Evolutionary conservation across 305 asterid genomes (phyloP).

Genomic region (Fraxinus sp.): DNA sequence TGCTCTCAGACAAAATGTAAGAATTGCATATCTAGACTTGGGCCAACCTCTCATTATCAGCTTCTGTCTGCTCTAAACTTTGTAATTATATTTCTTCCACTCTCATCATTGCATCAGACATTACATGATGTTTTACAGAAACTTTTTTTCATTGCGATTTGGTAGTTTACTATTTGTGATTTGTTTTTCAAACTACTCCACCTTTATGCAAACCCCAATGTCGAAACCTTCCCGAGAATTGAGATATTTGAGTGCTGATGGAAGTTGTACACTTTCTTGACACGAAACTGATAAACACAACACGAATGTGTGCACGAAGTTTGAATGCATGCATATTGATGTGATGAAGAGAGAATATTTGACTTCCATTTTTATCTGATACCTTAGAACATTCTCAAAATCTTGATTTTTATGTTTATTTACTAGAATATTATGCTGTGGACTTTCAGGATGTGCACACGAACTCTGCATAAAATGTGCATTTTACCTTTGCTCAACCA

Average conservation of each 20-base stretch:
- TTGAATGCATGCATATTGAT: not conserved
- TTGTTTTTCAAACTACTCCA: not conserved
- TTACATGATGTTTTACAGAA: not conserved
- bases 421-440: not conserved
- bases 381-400: not conserved
- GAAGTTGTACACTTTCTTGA: not conserved
- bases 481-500: slow-evolving; percentile 67
- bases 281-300: not conserved
- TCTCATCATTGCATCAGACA: not conserved
- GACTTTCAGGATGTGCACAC: slow-evolving; percentile 61
- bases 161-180: not conserved
- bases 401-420: not conserved
- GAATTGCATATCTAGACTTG: not conserved
- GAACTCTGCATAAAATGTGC: slow-evolving; percentile 68
- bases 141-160: not conserved
- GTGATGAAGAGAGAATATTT: not conserved
- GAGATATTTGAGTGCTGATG: not conserved
- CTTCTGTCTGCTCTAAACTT: not conserved
- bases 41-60: not conserved
- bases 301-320: not conserved
- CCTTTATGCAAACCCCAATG: not conserved
- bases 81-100: not conserved
- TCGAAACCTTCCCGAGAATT: not conserved
- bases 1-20: not conserved
- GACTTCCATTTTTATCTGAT: not conserved